Conservation (phyloP, 169 alveolate genomes). For the Cryptosporidium meleagridis region DNA sequence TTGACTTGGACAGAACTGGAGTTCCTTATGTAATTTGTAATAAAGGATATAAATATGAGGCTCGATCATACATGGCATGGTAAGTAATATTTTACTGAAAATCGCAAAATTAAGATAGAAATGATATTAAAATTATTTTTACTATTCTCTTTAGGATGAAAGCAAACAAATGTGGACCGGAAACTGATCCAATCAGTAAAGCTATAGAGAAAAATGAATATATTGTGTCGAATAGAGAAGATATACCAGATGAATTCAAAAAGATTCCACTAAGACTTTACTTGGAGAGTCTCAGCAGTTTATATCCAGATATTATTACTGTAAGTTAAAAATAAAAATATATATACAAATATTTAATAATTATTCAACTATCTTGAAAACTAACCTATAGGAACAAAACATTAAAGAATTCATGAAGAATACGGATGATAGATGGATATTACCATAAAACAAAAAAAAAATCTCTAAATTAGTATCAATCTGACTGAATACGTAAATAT, state of each 20-base stretch:
- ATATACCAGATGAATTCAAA: conserved; percentile 31
- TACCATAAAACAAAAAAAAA: conserved; percentile 22
- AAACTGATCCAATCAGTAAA: conserved; percentile 65
- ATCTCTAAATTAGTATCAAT: conserved; percentile 1
- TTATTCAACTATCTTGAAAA: neutral
- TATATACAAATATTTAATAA: neutral
- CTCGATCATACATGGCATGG: conserved; percentile 58
- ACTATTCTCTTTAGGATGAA: conserved; percentile 19
- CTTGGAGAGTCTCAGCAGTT: conserved; percentile 35
- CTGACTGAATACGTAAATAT: neutral
- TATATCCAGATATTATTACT: conserved; percentile 53
- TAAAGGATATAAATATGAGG: conserved; percentile 60
- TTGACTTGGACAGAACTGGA: conserved; percentile 62
- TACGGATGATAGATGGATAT: conserved; percentile 51
- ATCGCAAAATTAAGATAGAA: neutral
- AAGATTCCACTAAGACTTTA: conserved; percentile 44
- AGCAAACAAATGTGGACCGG: conserved; percentile 69
- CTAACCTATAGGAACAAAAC: conserved; percentile 42
- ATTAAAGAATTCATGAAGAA: conserved; percentile 52
- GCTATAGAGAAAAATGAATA: conserved; percentile 65
- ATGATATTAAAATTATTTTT: neutral
- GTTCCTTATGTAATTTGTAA: conserved; percentile 58
- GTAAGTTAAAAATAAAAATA: conserved; percentile 24
- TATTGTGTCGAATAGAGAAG: conserved; percentile 44
- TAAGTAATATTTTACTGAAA: neutral